These are phyloP conservation scores for Avena insularis DNA, from an alignment of 176 grass and related monocot genomes.

Conservation along the genomic window DNA sequence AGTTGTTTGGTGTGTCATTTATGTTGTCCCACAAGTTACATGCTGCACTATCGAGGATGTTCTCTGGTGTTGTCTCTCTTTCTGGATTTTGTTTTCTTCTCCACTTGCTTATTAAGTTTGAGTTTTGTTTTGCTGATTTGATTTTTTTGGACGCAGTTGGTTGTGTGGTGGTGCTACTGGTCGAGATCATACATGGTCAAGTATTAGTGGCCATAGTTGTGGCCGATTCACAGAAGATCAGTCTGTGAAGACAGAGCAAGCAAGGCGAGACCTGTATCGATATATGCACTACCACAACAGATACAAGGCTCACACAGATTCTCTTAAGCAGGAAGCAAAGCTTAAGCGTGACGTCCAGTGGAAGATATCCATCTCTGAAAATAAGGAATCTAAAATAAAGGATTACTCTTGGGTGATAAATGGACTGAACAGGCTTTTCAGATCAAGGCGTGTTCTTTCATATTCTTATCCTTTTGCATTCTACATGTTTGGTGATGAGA, in stretches of 20 bases:
- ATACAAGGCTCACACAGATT: conserved; percentile 79
- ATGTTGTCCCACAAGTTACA: conserved; percentile 2
- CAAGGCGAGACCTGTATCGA: conserved; percentile 63
- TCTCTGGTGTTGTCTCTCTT: background rate
- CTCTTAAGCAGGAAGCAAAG: conserved; percentile 71
- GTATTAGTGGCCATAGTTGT: conserved; percentile 88
- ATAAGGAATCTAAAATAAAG: conserved; percentile 95
- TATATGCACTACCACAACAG: conserved; percentile 87
- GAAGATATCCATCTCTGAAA: conserved; percentile 93
- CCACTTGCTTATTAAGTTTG: background rate
- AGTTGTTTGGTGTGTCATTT: conserved; percentile 24
- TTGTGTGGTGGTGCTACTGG: conserved; percentile 94
- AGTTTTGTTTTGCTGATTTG: conserved; percentile 36
- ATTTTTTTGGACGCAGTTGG: conserved; percentile 70
- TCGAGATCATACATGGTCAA: conserved; percentile 91
- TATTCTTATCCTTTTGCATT: conserved; percentile 88
- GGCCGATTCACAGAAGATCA: conserved; percentile 87
- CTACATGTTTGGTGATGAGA: conserved; percentile 83
- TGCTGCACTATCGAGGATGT: conserved; percentile 9
- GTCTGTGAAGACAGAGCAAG: conserved; percentile 63
- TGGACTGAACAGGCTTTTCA: conserved; percentile 88
- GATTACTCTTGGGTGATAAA: conserved; percentile 94
- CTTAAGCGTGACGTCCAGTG: conserved; percentile 71
- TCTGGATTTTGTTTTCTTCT: conserved; percentile 16
- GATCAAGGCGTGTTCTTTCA: conserved; percentile 91